phyloP scores from a whole-genome alignment of 495 filamentous ascomycete species.

The Poronia punctata region DNA sequence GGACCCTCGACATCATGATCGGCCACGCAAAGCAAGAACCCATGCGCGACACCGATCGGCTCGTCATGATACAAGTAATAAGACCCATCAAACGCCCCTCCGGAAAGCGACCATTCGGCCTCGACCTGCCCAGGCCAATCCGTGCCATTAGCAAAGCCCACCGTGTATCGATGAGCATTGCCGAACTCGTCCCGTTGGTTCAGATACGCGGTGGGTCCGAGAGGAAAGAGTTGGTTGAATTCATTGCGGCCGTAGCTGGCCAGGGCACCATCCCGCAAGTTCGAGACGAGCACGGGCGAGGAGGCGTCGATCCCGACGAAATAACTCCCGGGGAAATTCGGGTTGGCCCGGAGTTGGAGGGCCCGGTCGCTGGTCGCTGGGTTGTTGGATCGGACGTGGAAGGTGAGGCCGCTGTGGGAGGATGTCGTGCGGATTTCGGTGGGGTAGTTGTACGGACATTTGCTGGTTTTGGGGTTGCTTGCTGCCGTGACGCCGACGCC shows the following conservation, averaged over 20 bases:
- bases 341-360: constrained; percentile 8
- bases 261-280: constrained; percentile 1
- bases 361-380: constrained; percentile 8
- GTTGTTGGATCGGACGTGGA: constrained; percentile 5
- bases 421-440: constrained; percentile 3
- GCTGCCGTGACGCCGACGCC: no score
- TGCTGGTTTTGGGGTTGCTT: constrained; percentile 9
- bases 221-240: constrained; percentile 10
- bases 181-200: constrained; percentile 7
- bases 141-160: constrained; percentile 11
- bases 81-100: neutral
- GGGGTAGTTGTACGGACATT: constrained; percentile 13
- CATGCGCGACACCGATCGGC: constrained; percentile 2
- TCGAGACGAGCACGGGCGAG: constrained; percentile 6
- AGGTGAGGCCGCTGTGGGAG: constrained; percentile 8
- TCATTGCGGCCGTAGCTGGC: constrained; percentile 1
- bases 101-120: neutral
- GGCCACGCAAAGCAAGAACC: constrained; percentile 8
- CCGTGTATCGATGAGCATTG: constrained; percentile 8
- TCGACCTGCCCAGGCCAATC: constrained; percentile 9
- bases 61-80: constrained; percentile 3
- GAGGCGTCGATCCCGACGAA: constrained; percentile 12
- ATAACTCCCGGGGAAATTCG: constrained; percentile 1
- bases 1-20: constrained; percentile 7
- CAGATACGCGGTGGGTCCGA: constrained; percentile 10